Percentiles rank a stretch among this genome's conserved stretches.
Conservation (phyloP, 192 early-diverging fungal genomes). For the Linnemannia zychae region DNA sequence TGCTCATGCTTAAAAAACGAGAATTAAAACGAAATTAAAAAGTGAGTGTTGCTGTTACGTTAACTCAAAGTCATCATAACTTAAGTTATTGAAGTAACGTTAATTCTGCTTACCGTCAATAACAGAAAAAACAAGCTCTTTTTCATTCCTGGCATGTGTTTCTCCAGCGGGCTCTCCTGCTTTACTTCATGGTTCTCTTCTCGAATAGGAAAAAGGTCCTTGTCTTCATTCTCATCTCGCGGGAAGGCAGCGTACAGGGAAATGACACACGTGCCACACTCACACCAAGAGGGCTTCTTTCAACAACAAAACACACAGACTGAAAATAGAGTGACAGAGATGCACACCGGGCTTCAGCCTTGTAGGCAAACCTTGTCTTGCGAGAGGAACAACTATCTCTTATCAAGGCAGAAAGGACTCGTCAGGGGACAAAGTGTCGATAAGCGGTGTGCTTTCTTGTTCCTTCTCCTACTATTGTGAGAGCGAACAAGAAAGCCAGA, state of each 20-base stretch:
- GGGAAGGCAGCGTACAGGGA: not conserved
- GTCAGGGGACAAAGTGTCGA: too few species aligned
- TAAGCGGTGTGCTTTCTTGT: not conserved
- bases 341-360: not conserved
- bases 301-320: not conserved
- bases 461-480: not conserved
- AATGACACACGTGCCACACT: conserved; percentile 4
- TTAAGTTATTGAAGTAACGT: too few species aligned
- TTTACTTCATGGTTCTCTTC: not conserved
- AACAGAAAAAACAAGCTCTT: too few species aligned
- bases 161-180: too few species aligned
- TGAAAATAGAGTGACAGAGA: not conserved
- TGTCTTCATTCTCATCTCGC: not conserved
- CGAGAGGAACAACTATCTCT: not conserved
- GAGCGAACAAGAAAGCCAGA: not conserved
- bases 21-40: too few species aligned
- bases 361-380: not conserved
- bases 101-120: too few species aligned
- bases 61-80: too few species aligned
- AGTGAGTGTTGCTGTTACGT: too few species aligned
- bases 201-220: not conserved
- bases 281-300: too few species aligned
- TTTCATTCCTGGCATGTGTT: too few species aligned
- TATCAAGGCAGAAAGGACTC: too few species aligned
- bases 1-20: not conserved